Evolutionary conservation across 805 yeast species (phyloP).

Genomic region (Candida lessepsii): DNA sequence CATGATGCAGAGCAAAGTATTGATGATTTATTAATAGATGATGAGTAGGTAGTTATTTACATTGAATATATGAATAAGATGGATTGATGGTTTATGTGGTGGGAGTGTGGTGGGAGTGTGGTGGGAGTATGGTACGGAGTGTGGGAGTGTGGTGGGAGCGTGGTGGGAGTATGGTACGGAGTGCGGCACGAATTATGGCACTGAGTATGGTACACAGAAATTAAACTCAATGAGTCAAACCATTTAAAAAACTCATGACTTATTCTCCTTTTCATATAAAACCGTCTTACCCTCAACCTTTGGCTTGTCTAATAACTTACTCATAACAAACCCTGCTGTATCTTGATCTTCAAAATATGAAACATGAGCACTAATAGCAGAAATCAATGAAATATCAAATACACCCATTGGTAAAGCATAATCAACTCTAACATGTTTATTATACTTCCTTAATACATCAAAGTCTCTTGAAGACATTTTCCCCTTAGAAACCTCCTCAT

Average conservation of each 20-base stretch:
- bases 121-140: too few species aligned
- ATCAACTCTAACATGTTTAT: slow-evolving; percentile 78
- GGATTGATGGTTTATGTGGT: too few species aligned
- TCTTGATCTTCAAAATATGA: slow-evolving; percentile 85
- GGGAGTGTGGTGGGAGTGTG: too few species aligned
- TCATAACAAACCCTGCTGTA: slow-evolving; percentile 74
- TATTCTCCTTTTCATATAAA: slow-evolving; percentile 18
- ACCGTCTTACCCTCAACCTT: slow-evolving; percentile 28
- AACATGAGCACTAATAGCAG: slow-evolving; percentile 85
- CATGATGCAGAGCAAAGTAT: slow-evolving; percentile 81
- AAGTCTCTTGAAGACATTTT: slow-evolving; percentile 29
- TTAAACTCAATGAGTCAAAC: too few species aligned
- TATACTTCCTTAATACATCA: slow-evolving; percentile 45
- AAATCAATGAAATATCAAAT: slow-evolving; percentile 73
- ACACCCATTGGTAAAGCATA: slow-evolving; percentile 75
- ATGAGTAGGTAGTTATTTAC: background rate
- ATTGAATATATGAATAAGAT: background rate
- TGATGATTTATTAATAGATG: slow-evolving; percentile 54
- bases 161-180: too few species aligned
- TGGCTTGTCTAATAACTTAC: slow-evolving; percentile 46
- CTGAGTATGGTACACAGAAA: too few species aligned
- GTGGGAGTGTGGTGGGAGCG: too few species aligned
- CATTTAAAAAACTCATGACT: too few species aligned
- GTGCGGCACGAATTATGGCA: too few species aligned
- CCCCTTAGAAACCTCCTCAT: slow-evolving; percentile 14